Conservation (phyloP, 768 basidiomycete genomes). For the Nevesoporus exiguus region DNA sequence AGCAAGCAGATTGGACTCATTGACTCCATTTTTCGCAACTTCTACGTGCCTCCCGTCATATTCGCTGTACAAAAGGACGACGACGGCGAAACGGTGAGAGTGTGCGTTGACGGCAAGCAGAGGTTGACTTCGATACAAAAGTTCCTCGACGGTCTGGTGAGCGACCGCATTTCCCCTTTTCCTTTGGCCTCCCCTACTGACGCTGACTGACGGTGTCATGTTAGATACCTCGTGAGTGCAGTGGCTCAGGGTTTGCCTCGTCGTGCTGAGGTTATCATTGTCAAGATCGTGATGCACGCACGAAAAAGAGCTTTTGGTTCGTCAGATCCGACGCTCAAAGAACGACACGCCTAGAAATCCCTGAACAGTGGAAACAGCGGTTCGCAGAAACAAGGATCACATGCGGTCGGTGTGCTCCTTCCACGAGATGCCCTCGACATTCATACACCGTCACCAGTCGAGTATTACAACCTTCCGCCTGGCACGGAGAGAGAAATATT, state of each 20-base stretch:
- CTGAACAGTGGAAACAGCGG: conserved; percentile 44
- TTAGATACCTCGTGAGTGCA: conserved; percentile 53
- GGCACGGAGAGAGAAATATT: conserved; percentile 74
- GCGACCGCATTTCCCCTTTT: conserved; percentile 4
- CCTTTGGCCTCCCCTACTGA: neutral
- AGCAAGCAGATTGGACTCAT: conserved; percentile 57
- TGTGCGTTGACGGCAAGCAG: conserved; percentile 55
- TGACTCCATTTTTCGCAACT: conserved; percentile 52
- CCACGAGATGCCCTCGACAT: neutral
- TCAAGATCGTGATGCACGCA: conserved; percentile 53
- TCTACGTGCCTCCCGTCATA: conserved; percentile 50
- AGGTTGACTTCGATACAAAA: conserved; percentile 45
- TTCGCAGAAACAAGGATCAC: conserved; percentile 61
- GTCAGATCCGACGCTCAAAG: conserved; percentile 48
- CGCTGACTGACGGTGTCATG: conserved; percentile 9
- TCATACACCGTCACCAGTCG: conserved; percentile 43
- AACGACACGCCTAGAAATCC: conserved; percentile 47
- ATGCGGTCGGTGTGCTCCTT: conserved; percentile 49
- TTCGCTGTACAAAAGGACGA: conserved; percentile 43
- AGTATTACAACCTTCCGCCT: conserved; percentile 56
- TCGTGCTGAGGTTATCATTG: conserved; percentile 13
- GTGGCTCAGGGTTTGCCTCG: neutral
- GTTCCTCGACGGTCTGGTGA: conserved; percentile 46
- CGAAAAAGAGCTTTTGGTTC: conserved; percentile 64
- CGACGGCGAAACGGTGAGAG: conserved; percentile 38